Evolutionary conservation across 768 basidiomycete genomes (phyloP).

Genomic region (Hebeloma cylindrosporum): DNA sequence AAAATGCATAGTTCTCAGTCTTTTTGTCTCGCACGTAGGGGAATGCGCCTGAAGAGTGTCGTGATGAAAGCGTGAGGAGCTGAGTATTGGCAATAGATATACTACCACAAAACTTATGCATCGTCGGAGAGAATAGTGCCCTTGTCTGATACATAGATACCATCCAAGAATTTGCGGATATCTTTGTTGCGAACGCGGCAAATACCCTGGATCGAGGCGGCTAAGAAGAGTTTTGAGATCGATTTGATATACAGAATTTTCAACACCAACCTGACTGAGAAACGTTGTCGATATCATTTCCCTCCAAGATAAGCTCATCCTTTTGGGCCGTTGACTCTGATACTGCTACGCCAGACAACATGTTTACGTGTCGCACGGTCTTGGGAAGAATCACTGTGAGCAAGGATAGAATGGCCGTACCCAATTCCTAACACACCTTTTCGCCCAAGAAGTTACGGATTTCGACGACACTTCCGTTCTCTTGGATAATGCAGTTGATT

Average conservation of each 20-base stretch:
- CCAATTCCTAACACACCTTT: slow-evolving; percentile 57
- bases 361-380: slow-evolving; percentile 89
- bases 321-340: slow-evolving; percentile 89
- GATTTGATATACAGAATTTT: neutral
- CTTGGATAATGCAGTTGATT: slow-evolving; percentile 95
- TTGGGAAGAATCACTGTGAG: slow-evolving; percentile 29
- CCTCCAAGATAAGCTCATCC: slow-evolving; percentile 92
- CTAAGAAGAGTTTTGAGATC: slow-evolving; percentile 33
- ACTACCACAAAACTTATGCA: slow-evolving; percentile 15
- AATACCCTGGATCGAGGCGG: slow-evolving; percentile 95
- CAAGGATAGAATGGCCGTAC: neutral
- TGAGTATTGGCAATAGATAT: slow-evolving; percentile 10
- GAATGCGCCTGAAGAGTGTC: too few species aligned
- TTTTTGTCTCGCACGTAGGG: too few species aligned
- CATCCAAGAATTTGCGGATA: slow-evolving; percentile 98
- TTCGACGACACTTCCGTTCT: slow-evolving; percentile 68
- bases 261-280: slow-evolving; percentile 81
- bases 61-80: slow-evolving; percentile 2
- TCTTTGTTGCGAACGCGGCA: slow-evolving; percentile 99
- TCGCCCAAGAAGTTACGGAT: slow-evolving; percentile 96
- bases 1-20: neutral
- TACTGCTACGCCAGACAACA: slow-evolving; percentile 87
- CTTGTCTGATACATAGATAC: slow-evolving; percentile 88
- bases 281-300: slow-evolving; percentile 95
- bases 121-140: slow-evolving; percentile 58